Evolutionary conservation across 2,329 filamentous ascomycete species (phyloP).

Genomic region (Knoxdaviesia capensis): DNA sequence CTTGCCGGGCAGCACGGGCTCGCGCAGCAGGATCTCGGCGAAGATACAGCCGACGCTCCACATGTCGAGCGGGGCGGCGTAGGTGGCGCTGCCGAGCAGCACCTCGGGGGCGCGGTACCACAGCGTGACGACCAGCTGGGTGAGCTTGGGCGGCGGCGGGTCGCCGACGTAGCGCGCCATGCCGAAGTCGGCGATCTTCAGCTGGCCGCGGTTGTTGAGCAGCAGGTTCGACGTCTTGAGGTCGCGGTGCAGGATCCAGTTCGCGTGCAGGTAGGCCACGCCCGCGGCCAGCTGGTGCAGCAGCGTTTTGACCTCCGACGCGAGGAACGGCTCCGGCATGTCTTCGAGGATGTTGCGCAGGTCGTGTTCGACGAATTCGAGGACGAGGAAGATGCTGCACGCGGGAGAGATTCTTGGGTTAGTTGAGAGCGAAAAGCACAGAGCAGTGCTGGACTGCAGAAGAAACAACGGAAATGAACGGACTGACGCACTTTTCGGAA

Average conservation of each 20-base stretch:
- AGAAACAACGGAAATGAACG: slow-evolving; percentile 18
- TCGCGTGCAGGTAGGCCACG: slow-evolving; percentile 65
- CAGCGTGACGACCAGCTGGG: slow-evolving; percentile 83
- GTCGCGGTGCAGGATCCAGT: slow-evolving; percentile 86
- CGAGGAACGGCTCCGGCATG: slow-evolving; percentile 84
- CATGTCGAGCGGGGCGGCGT: slow-evolving; percentile 66
- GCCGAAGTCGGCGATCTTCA: slow-evolving; percentile 95
- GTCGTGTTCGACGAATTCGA: slow-evolving; percentile 96
- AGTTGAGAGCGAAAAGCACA: not conserved
- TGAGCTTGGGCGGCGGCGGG: slow-evolving; percentile 55
- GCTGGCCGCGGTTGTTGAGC: slow-evolving; percentile 81
- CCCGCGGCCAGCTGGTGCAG: slow-evolving; percentile 66
- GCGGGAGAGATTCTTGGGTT: slow-evolving; percentile 9
- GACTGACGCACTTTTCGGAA: slow-evolving; percentile 23
- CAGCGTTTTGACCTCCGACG: slow-evolving; percentile 81
- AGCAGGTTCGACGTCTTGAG: slow-evolving; percentile 88
- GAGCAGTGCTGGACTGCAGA: not conserved
- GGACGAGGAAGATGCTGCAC: slow-evolving; percentile 68
- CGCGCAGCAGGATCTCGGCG: slow-evolving; percentile 68
- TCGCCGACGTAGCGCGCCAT: slow-evolving; percentile 84
- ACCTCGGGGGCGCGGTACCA: slow-evolving; percentile 94
- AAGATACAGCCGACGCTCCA: slow-evolving; percentile 92
- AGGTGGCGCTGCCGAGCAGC: slow-evolving; percentile 58
- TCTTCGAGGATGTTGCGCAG: slow-evolving; percentile 82
- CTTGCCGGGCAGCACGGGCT: slow-evolving; percentile 66